A percentile compares a stretch with the other conserved stretches of the same genome.
Evolutionary conservation across 257 asterid species (phyloP).

Genomic region (Salvia splendens): DNA sequence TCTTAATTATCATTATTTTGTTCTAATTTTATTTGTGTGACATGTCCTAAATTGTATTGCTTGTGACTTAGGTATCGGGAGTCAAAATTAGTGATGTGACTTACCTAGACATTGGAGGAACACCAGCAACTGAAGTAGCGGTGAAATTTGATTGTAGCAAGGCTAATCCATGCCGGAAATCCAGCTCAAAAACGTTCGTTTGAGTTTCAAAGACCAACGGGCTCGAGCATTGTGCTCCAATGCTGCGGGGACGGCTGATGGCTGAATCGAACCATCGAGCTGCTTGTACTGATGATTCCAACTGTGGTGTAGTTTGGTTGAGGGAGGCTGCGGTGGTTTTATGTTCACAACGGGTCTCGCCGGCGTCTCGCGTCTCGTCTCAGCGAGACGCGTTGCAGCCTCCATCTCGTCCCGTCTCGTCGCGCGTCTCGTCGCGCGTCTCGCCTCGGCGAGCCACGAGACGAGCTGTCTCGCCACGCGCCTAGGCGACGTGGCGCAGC

Average conservation of each 20-base stretch:
- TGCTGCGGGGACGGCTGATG: conserved; percentile 32
- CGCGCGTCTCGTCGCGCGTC: no score
- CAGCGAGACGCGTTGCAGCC: no score
- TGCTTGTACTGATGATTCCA: conserved; percentile 28
- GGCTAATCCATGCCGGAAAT: conserved; percentile 50
- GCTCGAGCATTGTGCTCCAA: conserved; percentile 34
- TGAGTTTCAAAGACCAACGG: conserved; percentile 32
- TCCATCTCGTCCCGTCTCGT: no score
- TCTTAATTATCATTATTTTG: no score
- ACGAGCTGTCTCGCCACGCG: no score
- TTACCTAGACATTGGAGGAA: conserved; percentile 50
- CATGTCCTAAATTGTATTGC: no score
- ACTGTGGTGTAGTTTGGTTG: neutral
- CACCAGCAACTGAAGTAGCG: conserved; percentile 62
- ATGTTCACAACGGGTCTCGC: no score
- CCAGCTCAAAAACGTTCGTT: conserved; percentile 41
- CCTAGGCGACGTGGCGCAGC: no score
- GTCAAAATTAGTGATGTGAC: conserved; percentile 49
- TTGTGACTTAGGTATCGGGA: conserved; percentile 46
- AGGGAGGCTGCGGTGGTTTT: neutral
- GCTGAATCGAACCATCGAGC: conserved; percentile 33
- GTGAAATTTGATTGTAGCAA: conserved; percentile 66
- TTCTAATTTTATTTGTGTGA: no score
- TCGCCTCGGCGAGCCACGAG: no score
- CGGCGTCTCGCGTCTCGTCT: no score